phyloP scores from a whole-genome alignment of 164 flowering plant species.

The Stephania yunnanensis region DNA sequence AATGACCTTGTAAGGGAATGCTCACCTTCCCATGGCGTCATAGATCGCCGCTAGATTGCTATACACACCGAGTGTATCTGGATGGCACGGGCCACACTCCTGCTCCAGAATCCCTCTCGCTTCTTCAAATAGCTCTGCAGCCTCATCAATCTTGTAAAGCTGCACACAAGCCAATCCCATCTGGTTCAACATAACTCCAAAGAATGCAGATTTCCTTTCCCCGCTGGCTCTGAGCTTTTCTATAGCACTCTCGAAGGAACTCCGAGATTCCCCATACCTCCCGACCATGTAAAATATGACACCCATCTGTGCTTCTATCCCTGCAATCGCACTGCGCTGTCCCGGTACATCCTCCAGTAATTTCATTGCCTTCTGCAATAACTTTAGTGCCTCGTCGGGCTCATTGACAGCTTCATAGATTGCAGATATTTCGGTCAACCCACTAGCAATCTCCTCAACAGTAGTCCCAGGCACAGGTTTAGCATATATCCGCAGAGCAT shows the following conservation, averaged over 20 bases:
- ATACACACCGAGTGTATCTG: conserved; percentile 88
- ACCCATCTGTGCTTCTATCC: conserved; percentile 94
- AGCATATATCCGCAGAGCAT: conserved; percentile 76
- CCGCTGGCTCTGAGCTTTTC: conserved; percentile 81
- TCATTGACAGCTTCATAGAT: conserved; percentile 88
- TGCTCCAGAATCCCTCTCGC: conserved; percentile 78
- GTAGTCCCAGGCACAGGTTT: conserved; percentile 95
- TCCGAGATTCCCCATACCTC: conserved; percentile 68
- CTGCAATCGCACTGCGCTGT: conserved; percentile 83
- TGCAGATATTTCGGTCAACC: conserved; percentile 81
- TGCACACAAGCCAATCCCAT: conserved; percentile 96
- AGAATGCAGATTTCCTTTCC: conserved; percentile 92
- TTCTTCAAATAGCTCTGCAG: conserved; percentile 87
- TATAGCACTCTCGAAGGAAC: conserved; percentile 73
- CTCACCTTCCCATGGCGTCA: conserved; percentile 98
- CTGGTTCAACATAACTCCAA: conserved; percentile 90
- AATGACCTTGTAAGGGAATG: not conserved
- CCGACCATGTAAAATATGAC: conserved; percentile 86
- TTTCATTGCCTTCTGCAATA: conserved; percentile 82
- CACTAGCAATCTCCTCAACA: conserved; percentile 84
- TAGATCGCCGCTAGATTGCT: conserved; percentile 96
- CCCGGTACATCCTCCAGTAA: conserved; percentile 88
- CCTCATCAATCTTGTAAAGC: conserved; percentile 88
- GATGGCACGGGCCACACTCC: conserved; percentile 87
- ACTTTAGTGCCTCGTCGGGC: conserved; percentile 88